These are phyloP conservation scores for Spongospora subterranea DNA, from an alignment of 208 protist genomes.

Conservation along the genomic window DNA sequence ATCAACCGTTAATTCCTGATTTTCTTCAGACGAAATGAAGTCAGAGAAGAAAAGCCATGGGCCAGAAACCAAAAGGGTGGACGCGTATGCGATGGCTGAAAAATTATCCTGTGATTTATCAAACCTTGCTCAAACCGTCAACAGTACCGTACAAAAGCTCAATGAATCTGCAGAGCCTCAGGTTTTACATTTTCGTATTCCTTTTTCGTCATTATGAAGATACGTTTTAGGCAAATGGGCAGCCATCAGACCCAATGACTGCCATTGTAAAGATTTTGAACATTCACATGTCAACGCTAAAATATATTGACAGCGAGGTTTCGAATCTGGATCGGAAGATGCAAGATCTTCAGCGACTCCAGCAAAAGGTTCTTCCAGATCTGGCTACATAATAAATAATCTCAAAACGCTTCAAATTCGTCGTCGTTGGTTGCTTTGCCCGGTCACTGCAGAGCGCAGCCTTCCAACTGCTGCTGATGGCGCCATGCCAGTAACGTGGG, in stretches of 20 bases:
- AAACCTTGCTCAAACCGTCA: not conserved
- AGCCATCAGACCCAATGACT: not conserved
- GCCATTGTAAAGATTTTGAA: slow-evolving; percentile 47
- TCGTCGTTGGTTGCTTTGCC: no score
- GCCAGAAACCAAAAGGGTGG: not conserved
- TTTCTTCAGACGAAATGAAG: not conserved
- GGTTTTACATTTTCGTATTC: not conserved
- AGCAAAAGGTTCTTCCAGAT: slow-evolving; percentile 15
- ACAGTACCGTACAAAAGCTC: not conserved
- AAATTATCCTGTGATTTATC: slow-evolving; percentile 16
- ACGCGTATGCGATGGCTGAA: not conserved
- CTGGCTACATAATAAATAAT: not conserved
- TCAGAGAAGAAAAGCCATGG: not conserved
- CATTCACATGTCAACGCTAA: slow-evolving; percentile 39
- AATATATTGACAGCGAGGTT: slow-evolving; percentile 36
- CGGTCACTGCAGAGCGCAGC: no score
- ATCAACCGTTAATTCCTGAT: not conserved
- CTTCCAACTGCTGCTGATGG: no score
- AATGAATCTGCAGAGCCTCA: slow-evolving; percentile 6
- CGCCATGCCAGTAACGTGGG: no score
- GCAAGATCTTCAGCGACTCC: slow-evolving; percentile 43
- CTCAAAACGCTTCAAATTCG: no score
- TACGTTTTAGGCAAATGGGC: not conserved
- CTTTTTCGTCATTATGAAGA: not conserved
- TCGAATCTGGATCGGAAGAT: not conserved